phyloP scores from a whole-genome alignment of 179 eudicot genomes.

The Drosera spatulata region DNA sequence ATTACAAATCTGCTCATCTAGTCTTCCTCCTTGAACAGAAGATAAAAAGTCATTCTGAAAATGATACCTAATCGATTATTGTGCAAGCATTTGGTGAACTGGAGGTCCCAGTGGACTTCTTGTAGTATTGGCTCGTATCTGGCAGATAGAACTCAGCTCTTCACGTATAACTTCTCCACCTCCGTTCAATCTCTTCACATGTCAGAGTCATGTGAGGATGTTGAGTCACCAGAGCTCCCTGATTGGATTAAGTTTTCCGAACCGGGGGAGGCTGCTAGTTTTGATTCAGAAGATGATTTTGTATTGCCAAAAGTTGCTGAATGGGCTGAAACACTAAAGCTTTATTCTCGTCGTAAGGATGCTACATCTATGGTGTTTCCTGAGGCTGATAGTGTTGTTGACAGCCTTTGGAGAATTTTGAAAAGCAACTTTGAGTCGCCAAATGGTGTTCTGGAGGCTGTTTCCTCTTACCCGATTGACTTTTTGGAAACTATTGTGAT shows the following conservation, averaged over 20 bases:
- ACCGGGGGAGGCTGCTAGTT: constrained; percentile 12
- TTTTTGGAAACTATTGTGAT: constrained; percentile 43
- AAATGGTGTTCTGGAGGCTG: constrained; percentile 30
- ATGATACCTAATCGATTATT: too few species aligned
- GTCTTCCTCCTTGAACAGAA: too few species aligned
- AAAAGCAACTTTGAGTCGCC: constrained; percentile 29
- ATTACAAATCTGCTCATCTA: too few species aligned
- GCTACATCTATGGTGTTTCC: constrained; percentile 24
- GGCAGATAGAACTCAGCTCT: background rate
- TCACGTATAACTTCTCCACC: background rate
- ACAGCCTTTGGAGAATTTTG: constrained; percentile 36
- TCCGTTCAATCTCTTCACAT: constrained; percentile 3
- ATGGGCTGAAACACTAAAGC: constrained; percentile 44
- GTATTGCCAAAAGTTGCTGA: constrained; percentile 41
- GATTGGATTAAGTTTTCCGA: constrained; percentile 52
- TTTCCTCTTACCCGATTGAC: constrained; percentile 20
- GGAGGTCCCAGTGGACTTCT: background rate
- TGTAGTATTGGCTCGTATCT: background rate
- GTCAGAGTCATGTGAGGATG: constrained; percentile 7
- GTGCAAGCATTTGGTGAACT: too few species aligned
- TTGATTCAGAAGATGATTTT: constrained; percentile 41
- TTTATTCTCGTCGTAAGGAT: constrained; percentile 17
- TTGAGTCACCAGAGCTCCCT: constrained; percentile 73
- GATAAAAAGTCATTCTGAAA: too few species aligned
- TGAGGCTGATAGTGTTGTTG: constrained; percentile 37